Percentiles rank a stretch among this genome's conserved stretches.
Conservation (phyloP, 177 flowering plant genomes). For the Vitis hybrid region DNA sequence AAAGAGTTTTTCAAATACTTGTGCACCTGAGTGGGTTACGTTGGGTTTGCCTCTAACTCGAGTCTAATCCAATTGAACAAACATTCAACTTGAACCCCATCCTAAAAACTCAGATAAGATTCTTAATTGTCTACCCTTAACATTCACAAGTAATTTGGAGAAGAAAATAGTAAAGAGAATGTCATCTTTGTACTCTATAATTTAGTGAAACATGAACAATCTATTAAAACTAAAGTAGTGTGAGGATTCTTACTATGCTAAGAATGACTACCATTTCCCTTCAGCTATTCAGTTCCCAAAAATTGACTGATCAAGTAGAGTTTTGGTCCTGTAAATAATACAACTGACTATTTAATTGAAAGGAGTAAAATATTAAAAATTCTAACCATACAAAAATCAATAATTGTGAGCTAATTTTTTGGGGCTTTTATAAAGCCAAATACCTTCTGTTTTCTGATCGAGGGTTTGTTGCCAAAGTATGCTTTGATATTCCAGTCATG, state of each 20-base stretch:
- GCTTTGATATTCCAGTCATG: slow-evolving; percentile 31
- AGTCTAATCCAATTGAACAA: too few species aligned
- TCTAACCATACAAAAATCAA: not conserved
- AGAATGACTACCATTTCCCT: slow-evolving; percentile 34
- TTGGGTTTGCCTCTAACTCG: too few species aligned
- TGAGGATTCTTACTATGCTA: slow-evolving; percentile 39
- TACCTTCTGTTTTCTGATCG: slow-evolving; percentile 53
- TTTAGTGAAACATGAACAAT: not conserved
- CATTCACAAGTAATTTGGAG: too few species aligned
- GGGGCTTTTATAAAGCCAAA: not conserved
- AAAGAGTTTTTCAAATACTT: too few species aligned
- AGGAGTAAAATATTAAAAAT: not conserved
- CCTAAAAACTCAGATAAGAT: too few species aligned
- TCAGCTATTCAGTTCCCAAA: slow-evolving; percentile 34
- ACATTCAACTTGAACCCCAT: too few species aligned
- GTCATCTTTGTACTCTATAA: too few species aligned
- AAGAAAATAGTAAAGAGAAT: too few species aligned
- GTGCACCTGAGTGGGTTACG: too few species aligned
- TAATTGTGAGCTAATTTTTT: not conserved
- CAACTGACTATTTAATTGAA: not conserved
- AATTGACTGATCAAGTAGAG: slow-evolving; percentile 24
- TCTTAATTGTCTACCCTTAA: too few species aligned
- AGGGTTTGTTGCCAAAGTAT: slow-evolving; percentile 23
- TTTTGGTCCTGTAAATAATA: slow-evolving; percentile 37
- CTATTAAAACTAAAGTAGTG: not conserved